phyloP scores from a whole-genome alignment of 306 rosid species.

The Quillaja saponaria region DNA sequence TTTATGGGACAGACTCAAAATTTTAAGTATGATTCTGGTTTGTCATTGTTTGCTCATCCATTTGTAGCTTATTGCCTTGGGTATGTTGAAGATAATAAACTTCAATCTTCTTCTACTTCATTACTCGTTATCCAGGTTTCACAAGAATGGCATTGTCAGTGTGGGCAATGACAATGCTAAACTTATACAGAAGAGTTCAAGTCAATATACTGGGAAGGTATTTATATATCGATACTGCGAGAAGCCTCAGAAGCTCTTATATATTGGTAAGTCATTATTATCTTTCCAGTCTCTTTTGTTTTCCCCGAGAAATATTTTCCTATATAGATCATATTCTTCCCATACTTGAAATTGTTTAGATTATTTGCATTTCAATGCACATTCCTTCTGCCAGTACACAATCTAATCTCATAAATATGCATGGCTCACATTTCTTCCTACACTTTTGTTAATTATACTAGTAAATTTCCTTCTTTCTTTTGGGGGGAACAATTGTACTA shows the following conservation, averaged over 20 bases:
- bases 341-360: too few relatives aligned
- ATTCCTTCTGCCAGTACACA: too few relatives aligned
- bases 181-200: slow-evolving; percentile 90
- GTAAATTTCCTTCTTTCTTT: too few relatives aligned
- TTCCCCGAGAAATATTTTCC: too few relatives aligned
- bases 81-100: slow-evolving; percentile 20
- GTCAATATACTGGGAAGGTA: slow-evolving; percentile 95
- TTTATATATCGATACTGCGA: slow-evolving; percentile 85
- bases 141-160: slow-evolving; percentile 78
- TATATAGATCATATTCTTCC: too few relatives aligned
- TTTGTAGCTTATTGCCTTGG: slow-evolving; percentile 11
- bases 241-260: slow-evolving; percentile 62
- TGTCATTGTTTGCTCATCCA: slow-evolving; percentile 16
- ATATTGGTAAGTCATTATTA: slow-evolving; percentile 45
- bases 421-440: too few relatives aligned
- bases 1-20: slow-evolving; percentile 82
- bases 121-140: slow-evolving; percentile 62
- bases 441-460: too few relatives aligned
- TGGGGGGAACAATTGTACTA: too few relatives aligned
- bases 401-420: too few relatives aligned
- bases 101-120: slow-evolving; percentile 19
- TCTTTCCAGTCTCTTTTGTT: slow-evolving; percentile 5
- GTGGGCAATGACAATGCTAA: slow-evolving; percentile 82
- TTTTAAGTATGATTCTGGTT: slow-evolving; percentile 62
- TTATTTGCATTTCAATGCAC: too few relatives aligned